Evolutionary conservation across 2,329 filamentous ascomycete genomes (phyloP), one percentile per base, ranked within the genome.

Genomic region (Corynespora cassiicola): DNA sequence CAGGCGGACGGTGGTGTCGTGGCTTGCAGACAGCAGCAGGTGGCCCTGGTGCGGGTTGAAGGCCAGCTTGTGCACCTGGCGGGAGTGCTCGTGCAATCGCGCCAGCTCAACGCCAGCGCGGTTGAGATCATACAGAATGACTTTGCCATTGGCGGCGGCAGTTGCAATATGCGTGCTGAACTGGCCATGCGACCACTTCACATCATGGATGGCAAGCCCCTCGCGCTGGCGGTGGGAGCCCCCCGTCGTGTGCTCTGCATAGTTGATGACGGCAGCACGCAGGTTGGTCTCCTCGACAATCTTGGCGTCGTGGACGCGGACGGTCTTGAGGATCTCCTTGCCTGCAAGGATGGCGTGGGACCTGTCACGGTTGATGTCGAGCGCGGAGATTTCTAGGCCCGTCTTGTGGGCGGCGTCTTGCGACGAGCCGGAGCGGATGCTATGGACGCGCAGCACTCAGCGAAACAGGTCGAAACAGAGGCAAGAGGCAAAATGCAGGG

Each of bases 331-430:
- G 39, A 86, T 84, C 51, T 85, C 81, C 48, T 80, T 80, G 35
- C 82, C 82, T 26, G 80, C 82, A 50, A 86, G 75, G 37, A 86
- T 74, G 36, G 81, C 82, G 71, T 84, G 82, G 42, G 80, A 84
- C 41, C 77, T 74, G 39, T 77, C 73, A 25, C 81, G 79, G 45
- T 84, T 85, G 64, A 84, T 79, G 62, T 85, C 81, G 35, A 86
- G 70, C 23, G 82, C 79, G 27, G 78, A 69, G 54, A 86, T 84
- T 46, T 81, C 77, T 36, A 85, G 76, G 29, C 81, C 81, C n/a
- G 82, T 85, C 53, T 77, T 79, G 64, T 85, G 80, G 55, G 75
- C 79, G 41, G 81, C 73, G 51, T 81, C 78, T 55, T 78, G 77
- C 26, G 75, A 77, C 40, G 71, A 72, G 41, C 72, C 71, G 28